phyloP scores from a whole-genome alignment of 2,329 filamentous ascomycete species.

The Diaporthe capsici region DNA sequence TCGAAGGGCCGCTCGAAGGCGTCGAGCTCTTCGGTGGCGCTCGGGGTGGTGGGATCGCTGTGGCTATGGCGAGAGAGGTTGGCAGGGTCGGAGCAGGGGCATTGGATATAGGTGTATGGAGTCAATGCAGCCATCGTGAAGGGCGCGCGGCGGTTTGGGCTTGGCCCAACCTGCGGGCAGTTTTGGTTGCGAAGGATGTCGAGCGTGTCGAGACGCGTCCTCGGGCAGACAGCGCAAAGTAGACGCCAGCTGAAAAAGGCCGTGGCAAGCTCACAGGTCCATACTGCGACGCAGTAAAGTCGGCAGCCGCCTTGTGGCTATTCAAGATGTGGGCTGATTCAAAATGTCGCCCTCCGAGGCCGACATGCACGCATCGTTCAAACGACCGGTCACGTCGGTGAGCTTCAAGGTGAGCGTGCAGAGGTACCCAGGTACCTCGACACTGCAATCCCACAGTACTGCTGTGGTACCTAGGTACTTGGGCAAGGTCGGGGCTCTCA shows the following conservation, averaged over 20 bases:
- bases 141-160: background rate
- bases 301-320: background rate
- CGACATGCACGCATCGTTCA: background rate
- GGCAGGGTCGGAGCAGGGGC: constrained; percentile 71
- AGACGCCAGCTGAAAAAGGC: background rate
- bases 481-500: background rate
- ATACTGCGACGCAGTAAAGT: background rate
- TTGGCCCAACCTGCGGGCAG: too few relatives aligned
- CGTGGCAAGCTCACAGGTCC: background rate
- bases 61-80: constrained; percentile 49
- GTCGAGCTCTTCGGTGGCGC: constrained; percentile 59
- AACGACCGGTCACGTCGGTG: background rate
- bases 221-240: background rate
- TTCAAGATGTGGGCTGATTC: background rate
- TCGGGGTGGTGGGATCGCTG: constrained; percentile 40
- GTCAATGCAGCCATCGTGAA: constrained; percentile 63
- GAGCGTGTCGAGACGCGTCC: constrained; percentile 1
- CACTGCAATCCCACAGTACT: too few relatives aligned
- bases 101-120: constrained; percentile 77
- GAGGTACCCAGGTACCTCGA: constrained; percentile 1
- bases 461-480: too few relatives aligned
- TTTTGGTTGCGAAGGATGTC: background rate
- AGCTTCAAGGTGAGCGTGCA: background rate
- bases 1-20: constrained; percentile 88
- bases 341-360: background rate